These are phyloP conservation scores for Pythium sp. DNA, from an alignment of 352 stramenopile genomes.

Conservation along the genomic window DNA sequence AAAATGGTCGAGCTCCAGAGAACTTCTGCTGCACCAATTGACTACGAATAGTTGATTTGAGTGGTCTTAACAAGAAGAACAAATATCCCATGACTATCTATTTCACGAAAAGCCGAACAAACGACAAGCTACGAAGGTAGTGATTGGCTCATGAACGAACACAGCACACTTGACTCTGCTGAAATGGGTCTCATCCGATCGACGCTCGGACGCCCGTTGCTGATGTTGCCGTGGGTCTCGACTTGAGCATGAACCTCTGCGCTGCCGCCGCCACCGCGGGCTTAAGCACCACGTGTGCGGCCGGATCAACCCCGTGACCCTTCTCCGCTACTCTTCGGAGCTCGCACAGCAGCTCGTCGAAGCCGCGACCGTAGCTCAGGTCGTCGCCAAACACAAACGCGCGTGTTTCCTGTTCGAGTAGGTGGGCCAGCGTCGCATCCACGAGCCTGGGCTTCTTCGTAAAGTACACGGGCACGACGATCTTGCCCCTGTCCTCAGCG, in stretches of 20 bases:
- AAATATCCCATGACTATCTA: not conserved
- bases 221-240: not conserved
- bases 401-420: constrained; percentile 37
- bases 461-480: constrained; percentile 71
- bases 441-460: constrained; percentile 46
- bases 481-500: constrained; percentile 78
- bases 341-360: constrained; percentile 51
- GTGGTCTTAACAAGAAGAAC: not conserved
- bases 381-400: constrained; percentile 59
- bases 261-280: constrained; percentile 36
- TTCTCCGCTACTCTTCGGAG: constrained; percentile 28
- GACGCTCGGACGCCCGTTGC: constrained; percentile 6
- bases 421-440: constrained; percentile 29
- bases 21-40: no score
- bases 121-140: not conserved
- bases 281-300: constrained; percentile 27
- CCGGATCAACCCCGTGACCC: constrained; percentile 18
- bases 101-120: not conserved
- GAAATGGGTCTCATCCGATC: constrained; percentile 3
- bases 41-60: not conserved
- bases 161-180: not conserved
- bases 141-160: not conserved
- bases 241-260: constrained; percentile 31
- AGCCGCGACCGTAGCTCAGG: constrained; percentile 60
- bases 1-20: no score